Percentiles rank a stretch among this genome's conserved stretches.
Evolutionary conservation across 177 flowering plant species (phyloP).

Genomic region (Vitis hybrid): DNA sequence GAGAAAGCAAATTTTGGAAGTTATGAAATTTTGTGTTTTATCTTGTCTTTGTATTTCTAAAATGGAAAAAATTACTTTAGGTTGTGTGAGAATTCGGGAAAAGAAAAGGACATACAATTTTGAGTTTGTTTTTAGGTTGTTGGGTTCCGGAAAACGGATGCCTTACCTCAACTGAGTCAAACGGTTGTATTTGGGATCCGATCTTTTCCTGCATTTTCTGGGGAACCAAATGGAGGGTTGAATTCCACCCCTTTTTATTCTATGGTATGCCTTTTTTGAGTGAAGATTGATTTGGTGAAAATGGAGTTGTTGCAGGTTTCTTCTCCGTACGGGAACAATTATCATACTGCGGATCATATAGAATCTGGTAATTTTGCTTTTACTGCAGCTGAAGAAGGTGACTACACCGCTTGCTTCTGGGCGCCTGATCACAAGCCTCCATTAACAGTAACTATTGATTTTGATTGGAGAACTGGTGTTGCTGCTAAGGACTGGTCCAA

Average conservation of each 20-base stretch:
- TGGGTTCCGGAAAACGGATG: too few relatives aligned
- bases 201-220: too few relatives aligned
- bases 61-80: too few relatives aligned
- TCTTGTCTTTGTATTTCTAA: not conserved
- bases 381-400: slow-evolving; percentile 66
- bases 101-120: too few relatives aligned
- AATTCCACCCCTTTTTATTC: not conserved
- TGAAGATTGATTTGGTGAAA: not conserved
- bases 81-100: too few relatives aligned
- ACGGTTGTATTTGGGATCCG: too few relatives aligned
- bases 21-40: too few relatives aligned
- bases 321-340: slow-evolving; percentile 56
- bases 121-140: too few relatives aligned
- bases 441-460: slow-evolving; percentile 42
- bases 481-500: slow-evolving; percentile 76
- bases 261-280: not conserved
- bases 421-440: slow-evolving; percentile 41
- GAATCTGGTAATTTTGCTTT: slow-evolving; percentile 65
- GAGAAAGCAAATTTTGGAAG: too few relatives aligned
- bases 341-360: slow-evolving; percentile 51
- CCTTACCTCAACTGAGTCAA: too few relatives aligned
- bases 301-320: slow-evolving; percentile 42
- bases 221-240: too few relatives aligned
- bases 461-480: slow-evolving; percentile 76
- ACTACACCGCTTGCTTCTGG: slow-evolving; percentile 65